Conservation (phyloP, 768 basidiomycete genomes). For the Sistotremastrum niveocremeum region DNA sequence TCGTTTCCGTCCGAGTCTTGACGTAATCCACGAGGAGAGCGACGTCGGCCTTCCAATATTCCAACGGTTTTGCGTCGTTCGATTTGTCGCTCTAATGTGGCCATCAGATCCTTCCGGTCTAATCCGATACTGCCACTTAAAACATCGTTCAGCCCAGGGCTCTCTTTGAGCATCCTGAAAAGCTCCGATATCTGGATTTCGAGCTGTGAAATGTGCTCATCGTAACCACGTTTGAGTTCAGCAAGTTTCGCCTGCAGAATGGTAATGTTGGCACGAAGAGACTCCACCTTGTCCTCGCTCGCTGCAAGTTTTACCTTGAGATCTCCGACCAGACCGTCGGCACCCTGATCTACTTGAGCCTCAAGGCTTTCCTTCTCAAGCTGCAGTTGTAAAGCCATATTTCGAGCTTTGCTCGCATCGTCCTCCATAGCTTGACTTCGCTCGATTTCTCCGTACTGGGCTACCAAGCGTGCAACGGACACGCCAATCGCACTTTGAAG, state of each 20-base stretch:
- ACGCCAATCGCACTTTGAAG: conserved; percentile 78
- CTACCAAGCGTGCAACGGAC: conserved; percentile 79
- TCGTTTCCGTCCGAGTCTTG: conserved; percentile 14
- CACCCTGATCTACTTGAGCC: conserved; percentile 67
- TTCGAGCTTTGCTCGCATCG: conserved; percentile 59
- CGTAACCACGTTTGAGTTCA: conserved; percentile 64
- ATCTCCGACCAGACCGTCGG: conserved; percentile 72
- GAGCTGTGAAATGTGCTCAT: conserved; percentile 76
- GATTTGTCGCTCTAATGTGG: conserved; percentile 67
- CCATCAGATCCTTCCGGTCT: conserved; percentile 72
- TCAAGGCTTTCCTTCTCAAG: conserved; percentile 76
- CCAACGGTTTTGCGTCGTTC: conserved; percentile 75
- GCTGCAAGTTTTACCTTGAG: conserved; percentile 58
- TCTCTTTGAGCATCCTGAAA: conserved; percentile 86
- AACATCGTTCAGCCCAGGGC: conserved; percentile 62
- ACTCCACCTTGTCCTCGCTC: conserved; percentile 62
- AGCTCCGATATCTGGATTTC: conserved; percentile 89
- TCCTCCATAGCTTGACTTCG: conserved; percentile 63
- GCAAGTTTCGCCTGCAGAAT: conserved; percentile 67
- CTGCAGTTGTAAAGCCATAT: conserved; percentile 47
- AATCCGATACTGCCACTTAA: conserved; percentile 45
- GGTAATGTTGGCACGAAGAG: conserved; percentile 68
- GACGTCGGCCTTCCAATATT: conserved; percentile 61
- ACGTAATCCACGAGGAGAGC: conserved; percentile 15
- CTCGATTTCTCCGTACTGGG: conserved; percentile 84